A percentile compares a stretch with the other conserved stretches of the same genome.
phyloP scores from a whole-genome alignment of 2,329 filamentous ascomycete species.

The Colletotrichum simmondsii region DNA sequence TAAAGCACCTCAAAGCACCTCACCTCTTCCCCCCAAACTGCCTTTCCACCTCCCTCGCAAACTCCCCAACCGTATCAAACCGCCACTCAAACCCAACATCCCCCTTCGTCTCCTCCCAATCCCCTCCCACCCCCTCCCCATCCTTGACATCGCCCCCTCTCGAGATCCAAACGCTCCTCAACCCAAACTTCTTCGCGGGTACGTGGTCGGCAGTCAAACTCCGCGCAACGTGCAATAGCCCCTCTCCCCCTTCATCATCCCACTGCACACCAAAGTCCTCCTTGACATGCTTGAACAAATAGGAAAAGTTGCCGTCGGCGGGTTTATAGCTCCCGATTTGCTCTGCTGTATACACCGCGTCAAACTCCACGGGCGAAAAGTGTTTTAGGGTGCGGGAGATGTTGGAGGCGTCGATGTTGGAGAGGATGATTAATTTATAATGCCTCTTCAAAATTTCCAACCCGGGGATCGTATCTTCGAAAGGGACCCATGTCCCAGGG shows the following conservation, averaged over 20 bases:
- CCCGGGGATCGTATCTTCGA: conserved; percentile 66
- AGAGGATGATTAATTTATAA: conserved; percentile 70
- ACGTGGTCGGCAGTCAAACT: conserved; percentile 75
- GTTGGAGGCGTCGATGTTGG: conserved; percentile 66
- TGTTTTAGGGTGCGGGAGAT: conserved; percentile 35
- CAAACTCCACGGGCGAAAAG: conserved; percentile 55
- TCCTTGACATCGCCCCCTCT: conserved; percentile 63
- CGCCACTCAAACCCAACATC: conserved; percentile 65
- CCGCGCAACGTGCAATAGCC: conserved; percentile 76
- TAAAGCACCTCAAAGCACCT: no score
- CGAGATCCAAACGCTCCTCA: conserved; percentile 75
- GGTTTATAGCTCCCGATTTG: conserved; percentile 81
- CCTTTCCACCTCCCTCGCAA: conserved; percentile 66
- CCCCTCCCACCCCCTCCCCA: conserved; percentile 41
- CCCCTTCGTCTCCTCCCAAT: conserved; percentile 49
- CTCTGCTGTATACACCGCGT: conserved; percentile 75
- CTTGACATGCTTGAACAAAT: conserved; percentile 66
- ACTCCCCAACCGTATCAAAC: conserved; percentile 67
- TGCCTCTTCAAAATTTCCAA: conserved; percentile 58
- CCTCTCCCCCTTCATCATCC: conserved; percentile 50
- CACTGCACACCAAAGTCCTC: conserved; percentile 62
- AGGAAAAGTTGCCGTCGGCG: conserved; percentile 70
- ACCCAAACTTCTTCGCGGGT: conserved; percentile 68
- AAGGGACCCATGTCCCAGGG: conserved; percentile 66
- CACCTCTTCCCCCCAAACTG: conserved; percentile 6